Percentiles rank a stretch among this genome's conserved stretches.
Evolutionary conservation across 257 asterid genomes (phyloP).

Genomic region (Haberlea rhodopensis): DNA sequence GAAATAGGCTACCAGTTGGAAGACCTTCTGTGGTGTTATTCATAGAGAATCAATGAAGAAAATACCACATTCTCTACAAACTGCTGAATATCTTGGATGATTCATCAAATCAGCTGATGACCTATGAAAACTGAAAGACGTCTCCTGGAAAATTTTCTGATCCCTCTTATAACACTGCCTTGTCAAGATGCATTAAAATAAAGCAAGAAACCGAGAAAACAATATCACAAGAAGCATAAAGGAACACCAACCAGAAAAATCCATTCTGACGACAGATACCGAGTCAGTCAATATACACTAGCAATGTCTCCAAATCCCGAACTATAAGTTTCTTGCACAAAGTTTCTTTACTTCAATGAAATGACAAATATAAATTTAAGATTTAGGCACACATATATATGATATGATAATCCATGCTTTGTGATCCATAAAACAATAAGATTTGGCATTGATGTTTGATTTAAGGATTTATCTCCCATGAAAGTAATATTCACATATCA

Average conservation of each 20-base stretch:
- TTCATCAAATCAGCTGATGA: conserved; percentile 33
- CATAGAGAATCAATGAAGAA: conserved; percentile 50
- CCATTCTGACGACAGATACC: conserved; percentile 57
- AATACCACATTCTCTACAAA: conserved; percentile 44
- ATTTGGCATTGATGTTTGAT: too few species aligned
- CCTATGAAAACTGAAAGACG: conserved; percentile 21
- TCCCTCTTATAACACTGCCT: conserved; percentile 41
- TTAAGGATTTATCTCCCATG: too few species aligned
- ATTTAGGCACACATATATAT: conserved; percentile 22
- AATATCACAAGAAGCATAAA: conserved; percentile 52
- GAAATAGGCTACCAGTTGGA: conserved; percentile 33
- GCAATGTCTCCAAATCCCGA: conserved; percentile 25
- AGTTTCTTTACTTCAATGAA: conserved; percentile 18
- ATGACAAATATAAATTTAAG: conserved; percentile 24
- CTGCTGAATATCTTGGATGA: conserved; percentile 30
- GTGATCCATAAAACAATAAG: conserved; percentile 4
- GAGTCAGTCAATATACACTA: conserved; percentile 36
- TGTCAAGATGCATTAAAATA: conserved; percentile 49
- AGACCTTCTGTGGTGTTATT: conserved; percentile 43
- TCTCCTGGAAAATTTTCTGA: conserved; percentile 43
- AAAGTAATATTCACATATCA: too few species aligned
- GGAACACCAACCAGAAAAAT: conserved; percentile 56
- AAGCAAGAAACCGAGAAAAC: conserved; percentile 50
- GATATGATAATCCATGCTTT: conserved; percentile 1
- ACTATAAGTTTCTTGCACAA: conserved; percentile 17